Evolutionary conservation across 2,329 filamentous ascomycete species (phyloP).

Genomic region (Trichophaea hybrida): DNA sequence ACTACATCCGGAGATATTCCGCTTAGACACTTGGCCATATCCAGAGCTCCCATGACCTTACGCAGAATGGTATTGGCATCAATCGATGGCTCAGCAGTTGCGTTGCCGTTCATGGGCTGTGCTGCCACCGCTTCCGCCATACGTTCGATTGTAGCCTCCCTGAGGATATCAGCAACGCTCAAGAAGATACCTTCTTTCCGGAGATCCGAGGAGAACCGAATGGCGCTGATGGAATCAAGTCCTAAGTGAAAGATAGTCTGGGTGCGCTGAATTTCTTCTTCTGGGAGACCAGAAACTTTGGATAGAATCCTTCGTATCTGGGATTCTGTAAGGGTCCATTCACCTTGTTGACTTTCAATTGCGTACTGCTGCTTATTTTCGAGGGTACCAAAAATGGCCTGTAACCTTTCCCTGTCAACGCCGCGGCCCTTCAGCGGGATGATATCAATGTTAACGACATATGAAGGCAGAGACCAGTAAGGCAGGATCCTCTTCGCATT

Average conservation of each 20-base stretch:
- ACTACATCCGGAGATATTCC: conserved; percentile 37
- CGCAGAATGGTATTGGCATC: conserved; percentile 25
- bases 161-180: conserved; percentile 56
- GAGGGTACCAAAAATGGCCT: conserved; percentile 11
- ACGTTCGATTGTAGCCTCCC: conserved; percentile 46
- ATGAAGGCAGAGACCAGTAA: conserved; percentile 20
- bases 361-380: conserved; percentile 4
- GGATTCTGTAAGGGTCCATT: conserved; percentile 21
- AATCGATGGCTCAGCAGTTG: conserved; percentile 1
- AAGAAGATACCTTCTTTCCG: conserved; percentile 48
- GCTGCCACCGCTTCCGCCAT: conserved; percentile 40
- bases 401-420: conserved; percentile 8
- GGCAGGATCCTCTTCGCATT: conserved; percentile 11
- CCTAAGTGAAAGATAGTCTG: conserved; percentile 70
- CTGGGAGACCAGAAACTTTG: conserved; percentile 45
- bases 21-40: conserved; percentile 32
- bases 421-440: conserved; percentile 6
- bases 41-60: conserved; percentile 31
- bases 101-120: neutral
- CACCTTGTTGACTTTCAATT: conserved; percentile 1
- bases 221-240: conserved; percentile 80
- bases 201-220: conserved; percentile 63
- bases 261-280: conserved; percentile 42
- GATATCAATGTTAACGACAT: conserved; percentile 11
- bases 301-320: conserved; percentile 18